These are phyloP conservation scores for Selaginella tamariscina DNA, from an alignment of 75 land plant genomes.

Conservation along the genomic window DNA sequence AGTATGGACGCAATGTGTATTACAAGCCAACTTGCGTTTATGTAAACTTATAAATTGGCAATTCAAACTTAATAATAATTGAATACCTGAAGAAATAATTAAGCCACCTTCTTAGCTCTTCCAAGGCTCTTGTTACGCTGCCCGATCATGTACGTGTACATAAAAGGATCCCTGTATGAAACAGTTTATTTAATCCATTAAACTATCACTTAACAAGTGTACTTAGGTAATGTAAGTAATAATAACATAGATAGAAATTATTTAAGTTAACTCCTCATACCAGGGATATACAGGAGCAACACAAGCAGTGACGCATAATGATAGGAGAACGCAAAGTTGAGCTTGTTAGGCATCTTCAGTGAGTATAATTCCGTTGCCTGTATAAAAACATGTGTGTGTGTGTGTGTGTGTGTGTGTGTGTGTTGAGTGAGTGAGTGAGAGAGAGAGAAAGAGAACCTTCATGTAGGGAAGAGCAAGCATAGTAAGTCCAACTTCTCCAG, in stretches of 20 bases:
- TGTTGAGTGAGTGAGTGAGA: too few relatives aligned
- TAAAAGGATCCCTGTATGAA: neutral
- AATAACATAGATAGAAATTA: neutral
- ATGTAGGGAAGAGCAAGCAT: constrained; percentile 63
- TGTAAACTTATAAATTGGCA: too few relatives aligned
- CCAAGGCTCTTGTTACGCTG: neutral
- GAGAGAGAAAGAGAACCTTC: too few relatives aligned
- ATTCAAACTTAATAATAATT: too few relatives aligned
- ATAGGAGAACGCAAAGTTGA: constrained; percentile 82
- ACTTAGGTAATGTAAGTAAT: too few relatives aligned
- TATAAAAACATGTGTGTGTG: too few relatives aligned
- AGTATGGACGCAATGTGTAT: too few relatives aligned
- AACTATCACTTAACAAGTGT: too few relatives aligned
- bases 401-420: too few relatives aligned
- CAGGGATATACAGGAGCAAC: constrained; percentile 66
- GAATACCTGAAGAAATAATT: too few relatives aligned
- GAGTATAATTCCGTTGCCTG: constrained; percentile 63
- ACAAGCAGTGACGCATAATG: constrained; percentile 48
- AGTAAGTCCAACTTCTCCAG: constrained; percentile 79
- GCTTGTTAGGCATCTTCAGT: constrained; percentile 85
- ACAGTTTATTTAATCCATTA: too few relatives aligned
- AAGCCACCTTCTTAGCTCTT: neutral
- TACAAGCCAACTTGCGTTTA: too few relatives aligned
- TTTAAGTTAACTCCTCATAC: constrained; percentile 14
- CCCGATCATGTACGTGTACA: neutral